Conservation (phyloP, 192 early-diverging fungal genomes). For the Podila epicladia region DNA sequence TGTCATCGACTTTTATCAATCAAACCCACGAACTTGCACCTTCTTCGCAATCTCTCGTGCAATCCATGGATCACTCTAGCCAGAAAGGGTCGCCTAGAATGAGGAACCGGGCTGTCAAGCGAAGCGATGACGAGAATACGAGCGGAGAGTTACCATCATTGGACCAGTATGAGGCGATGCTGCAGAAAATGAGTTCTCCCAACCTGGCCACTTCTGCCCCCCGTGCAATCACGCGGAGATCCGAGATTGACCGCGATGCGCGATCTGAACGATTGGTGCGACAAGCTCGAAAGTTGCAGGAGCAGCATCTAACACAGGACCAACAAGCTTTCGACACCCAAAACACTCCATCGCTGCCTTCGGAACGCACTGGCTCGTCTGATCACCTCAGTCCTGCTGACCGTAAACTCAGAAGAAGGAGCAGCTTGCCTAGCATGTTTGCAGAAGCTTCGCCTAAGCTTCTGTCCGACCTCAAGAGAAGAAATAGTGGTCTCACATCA, state of each 20-base stretch:
- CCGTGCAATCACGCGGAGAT: conserved; percentile 6
- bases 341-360: no score
- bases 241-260: conserved; percentile 12
- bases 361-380: neutral
- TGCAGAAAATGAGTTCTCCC: conserved; percentile 33
- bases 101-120: neutral
- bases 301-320: conserved; percentile 2
- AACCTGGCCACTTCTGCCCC: neutral
- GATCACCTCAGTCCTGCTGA: neutral
- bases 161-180: conserved; percentile 47
- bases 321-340: neutral
- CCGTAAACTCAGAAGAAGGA: conserved; percentile 30
- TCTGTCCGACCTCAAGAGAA: conserved; percentile 1
- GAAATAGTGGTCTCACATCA: conserved; percentile 11
- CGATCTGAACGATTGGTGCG: conserved; percentile 4
- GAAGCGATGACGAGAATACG: conserved; percentile 1
- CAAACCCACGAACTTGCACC: neutral
- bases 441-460: conserved; percentile 1
- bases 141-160: conserved; percentile 18
- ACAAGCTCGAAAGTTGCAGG: conserved; percentile 6
- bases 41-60: conserved; percentile 3
- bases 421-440: conserved; percentile 35
- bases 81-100: conserved; percentile 22
- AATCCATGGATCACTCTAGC: conserved; percentile 16
- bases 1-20: conserved; percentile 1